A percentile compares a stretch with the other conserved stretches of the same genome.
Conservation (phyloP, 2,329 filamentous ascomycete genomes). For the Epichloe typhina region DNA sequence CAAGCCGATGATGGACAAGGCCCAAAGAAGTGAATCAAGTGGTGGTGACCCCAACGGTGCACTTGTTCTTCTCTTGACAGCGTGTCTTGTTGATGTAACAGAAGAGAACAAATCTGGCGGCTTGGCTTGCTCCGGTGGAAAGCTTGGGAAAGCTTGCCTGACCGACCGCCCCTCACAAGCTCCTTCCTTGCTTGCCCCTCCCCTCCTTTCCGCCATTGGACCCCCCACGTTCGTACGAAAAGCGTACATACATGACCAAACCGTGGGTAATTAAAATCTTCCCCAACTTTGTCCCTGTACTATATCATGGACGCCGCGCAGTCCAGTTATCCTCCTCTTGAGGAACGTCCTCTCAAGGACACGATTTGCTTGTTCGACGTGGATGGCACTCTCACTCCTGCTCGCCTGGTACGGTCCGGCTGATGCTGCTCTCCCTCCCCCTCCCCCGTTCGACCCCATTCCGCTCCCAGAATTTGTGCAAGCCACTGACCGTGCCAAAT, state of each 20-base stretch:
- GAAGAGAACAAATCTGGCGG: no score
- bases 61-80: no score
- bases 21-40: no score
- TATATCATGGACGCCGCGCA: slow-evolving; percentile 26
- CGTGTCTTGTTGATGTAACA: no score
- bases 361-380: slow-evolving; percentile 96
- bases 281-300: no score
- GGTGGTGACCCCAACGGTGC: no score
- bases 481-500: not conserved
- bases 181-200: not conserved
- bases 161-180: not conserved
- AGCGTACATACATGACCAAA: no score
- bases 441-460: not conserved
- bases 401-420: slow-evolving; percentile 50
- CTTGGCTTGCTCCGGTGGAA: no score
- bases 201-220: not conserved
- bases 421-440: not conserved
- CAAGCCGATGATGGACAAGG: no score
- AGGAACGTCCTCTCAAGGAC: slow-evolving; percentile 77
- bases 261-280: no score
- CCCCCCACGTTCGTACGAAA: not conserved
- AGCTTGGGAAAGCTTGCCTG: no score
- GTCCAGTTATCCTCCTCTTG: slow-evolving; percentile 54
- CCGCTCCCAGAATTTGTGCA: not conserved
- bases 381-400: slow-evolving; percentile 77